These are phyloP conservation scores for Botrytis pseudocinerea DNA, from an alignment of 2,329 filamentous ascomycete genomes.

Conservation along the genomic window DNA sequence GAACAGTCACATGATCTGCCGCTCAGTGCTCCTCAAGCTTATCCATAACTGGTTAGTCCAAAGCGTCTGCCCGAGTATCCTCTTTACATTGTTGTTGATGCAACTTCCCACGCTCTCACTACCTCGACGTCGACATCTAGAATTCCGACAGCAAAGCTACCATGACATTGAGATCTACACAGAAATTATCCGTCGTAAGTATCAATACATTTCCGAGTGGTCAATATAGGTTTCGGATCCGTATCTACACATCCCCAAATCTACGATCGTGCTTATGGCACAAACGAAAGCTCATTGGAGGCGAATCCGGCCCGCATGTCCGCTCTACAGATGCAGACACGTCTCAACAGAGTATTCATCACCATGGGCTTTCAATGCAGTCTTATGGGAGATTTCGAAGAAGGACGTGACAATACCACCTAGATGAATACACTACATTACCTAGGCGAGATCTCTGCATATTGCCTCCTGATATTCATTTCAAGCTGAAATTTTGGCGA, in stretches of 20 bases:
- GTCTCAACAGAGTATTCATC: slow-evolving; percentile 12
- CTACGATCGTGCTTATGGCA: slow-evolving; percentile 10
- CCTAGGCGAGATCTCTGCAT: slow-evolving; percentile 11
- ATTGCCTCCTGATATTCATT: slow-evolving; percentile 8
- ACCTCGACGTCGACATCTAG: neutral
- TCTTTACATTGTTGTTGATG: neutral
- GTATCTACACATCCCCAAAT: slow-evolving; percentile 2
- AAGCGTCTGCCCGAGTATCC: neutral
- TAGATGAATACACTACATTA: slow-evolving; percentile 10
- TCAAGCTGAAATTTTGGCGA: slow-evolving; percentile 6
- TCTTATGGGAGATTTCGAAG: neutral
- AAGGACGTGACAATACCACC: slow-evolving; percentile 5
- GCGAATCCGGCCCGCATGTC: slow-evolving; percentile 30
- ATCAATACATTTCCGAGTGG: slow-evolving; percentile 4
- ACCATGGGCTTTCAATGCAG: neutral
- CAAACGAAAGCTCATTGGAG: slow-evolving; percentile 15
- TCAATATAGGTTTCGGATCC: slow-evolving; percentile 15
- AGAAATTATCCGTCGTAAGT: neutral
- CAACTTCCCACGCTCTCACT: neutral
- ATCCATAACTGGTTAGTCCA: neutral
- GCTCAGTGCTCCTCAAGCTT: neutral
- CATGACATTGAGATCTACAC: neutral
- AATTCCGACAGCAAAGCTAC: neutral
- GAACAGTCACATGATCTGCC: neutral
- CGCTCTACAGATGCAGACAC: slow-evolving; percentile 14